phyloP scores from a whole-genome alignment of 306 rosid genomes.

The Carpinus viminea region DNA sequence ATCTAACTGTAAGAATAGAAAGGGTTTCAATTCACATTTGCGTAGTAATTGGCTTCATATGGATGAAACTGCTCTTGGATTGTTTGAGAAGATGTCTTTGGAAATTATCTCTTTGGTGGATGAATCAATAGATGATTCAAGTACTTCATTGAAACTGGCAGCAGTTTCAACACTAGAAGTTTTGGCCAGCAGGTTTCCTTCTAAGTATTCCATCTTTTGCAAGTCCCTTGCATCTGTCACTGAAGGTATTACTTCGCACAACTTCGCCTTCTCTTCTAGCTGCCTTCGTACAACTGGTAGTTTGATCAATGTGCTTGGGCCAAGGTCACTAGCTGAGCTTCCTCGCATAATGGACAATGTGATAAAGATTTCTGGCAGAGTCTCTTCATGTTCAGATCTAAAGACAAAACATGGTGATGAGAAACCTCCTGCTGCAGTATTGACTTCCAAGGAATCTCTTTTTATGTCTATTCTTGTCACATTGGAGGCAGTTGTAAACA shows the following conservation, averaged over 20 bases:
- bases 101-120: slow-evolving; percentile 63
- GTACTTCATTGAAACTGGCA: slow-evolving; percentile 68
- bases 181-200: slow-evolving; percentile 61
- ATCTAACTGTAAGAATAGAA: slow-evolving; percentile 42
- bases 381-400: slow-evolving; percentile 36
- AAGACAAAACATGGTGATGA: slow-evolving; percentile 28
- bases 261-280: slow-evolving; percentile 55
- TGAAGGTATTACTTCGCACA: slow-evolving; percentile 42
- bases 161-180: slow-evolving; percentile 83
- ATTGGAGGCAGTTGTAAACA: slow-evolving; percentile 77
- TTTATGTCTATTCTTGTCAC: slow-evolving; percentile 54
- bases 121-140: slow-evolving; percentile 42
- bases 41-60: slow-evolving; percentile 52
- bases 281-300: slow-evolving; percentile 77
- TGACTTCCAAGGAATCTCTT: slow-evolving; percentile 49
- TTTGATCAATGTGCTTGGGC: slow-evolving; percentile 79
- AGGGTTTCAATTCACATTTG: slow-evolving; percentile 35
- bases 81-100: slow-evolving; percentile 53
- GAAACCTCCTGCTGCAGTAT: slow-evolving; percentile 19
- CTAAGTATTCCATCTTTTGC: slow-evolving; percentile 50
- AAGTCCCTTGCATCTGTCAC: slow-evolving; percentile 63
- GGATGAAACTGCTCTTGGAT: slow-evolving; percentile 51
- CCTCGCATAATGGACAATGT: slow-evolving; percentile 73
- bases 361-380: slow-evolving; percentile 51
- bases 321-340: slow-evolving; percentile 73